Percentiles rank a stretch among this genome's conserved stretches.
Conservation (phyloP, 306 rosid species). For the Prunus fruticosa region DNA sequence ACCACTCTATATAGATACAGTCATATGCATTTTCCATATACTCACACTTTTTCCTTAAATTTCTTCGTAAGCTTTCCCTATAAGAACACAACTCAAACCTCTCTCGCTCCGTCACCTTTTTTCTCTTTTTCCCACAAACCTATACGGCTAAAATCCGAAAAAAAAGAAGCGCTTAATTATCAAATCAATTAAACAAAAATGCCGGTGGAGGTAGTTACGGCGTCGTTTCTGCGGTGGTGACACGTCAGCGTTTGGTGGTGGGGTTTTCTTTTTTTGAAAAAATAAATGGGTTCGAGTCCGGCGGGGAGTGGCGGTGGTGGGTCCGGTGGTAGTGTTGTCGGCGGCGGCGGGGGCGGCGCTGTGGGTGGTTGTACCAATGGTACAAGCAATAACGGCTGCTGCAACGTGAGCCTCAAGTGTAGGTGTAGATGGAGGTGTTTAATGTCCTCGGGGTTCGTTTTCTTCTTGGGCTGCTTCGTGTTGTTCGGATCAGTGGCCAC, state of each 20-base stretch:
- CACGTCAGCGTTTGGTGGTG: background rate
- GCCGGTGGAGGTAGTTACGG: background rate
- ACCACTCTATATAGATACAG: too few species aligned
- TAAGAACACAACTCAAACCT: background rate
- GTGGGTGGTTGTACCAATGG: background rate
- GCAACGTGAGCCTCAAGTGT: slow-evolving; percentile 56
- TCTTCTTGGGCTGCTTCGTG: slow-evolving; percentile 73
- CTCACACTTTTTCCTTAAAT: too few species aligned
- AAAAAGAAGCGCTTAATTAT: background rate
- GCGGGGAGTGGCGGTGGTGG: slow-evolving; percentile 22
- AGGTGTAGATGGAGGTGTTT: slow-evolving; percentile 56
- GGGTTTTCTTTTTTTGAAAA: background rate
- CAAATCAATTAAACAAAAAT: background rate
- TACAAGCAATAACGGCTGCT: slow-evolving; percentile 24
- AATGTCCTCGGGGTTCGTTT: slow-evolving; percentile 66
- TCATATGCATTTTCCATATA: too few species aligned
- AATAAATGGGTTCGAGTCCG: slow-evolving; percentile 63
- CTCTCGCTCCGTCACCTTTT: background rate
- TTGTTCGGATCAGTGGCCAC: slow-evolving; percentile 77
- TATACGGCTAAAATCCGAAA: background rate
- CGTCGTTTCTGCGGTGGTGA: background rate
- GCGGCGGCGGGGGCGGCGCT: slow-evolving; percentile 19
- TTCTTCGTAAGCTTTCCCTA: background rate
- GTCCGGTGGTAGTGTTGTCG: slow-evolving; percentile 5
- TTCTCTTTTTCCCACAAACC: background rate